Conservation (phyloP, 768 basidiomycete species). For the Chalciporus piperatus region DNA sequence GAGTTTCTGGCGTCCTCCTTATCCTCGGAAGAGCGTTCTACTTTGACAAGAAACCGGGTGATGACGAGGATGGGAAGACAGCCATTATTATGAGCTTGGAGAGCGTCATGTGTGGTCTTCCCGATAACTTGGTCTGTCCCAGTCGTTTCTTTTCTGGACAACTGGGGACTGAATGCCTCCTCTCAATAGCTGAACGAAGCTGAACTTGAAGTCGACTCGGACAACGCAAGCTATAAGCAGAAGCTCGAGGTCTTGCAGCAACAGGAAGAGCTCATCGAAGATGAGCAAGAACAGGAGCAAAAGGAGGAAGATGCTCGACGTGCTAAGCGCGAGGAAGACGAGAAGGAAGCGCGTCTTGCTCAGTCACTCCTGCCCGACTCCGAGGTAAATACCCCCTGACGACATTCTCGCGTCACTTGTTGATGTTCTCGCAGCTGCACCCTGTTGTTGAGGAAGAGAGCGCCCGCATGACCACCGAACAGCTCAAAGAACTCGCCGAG, state of each 20-base stretch:
- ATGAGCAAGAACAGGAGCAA: conserved; percentile 97
- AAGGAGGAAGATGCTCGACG: conserved; percentile 91
- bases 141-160: too few species aligned
- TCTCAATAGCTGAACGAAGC: conserved; percentile 86
- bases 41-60: conserved; percentile 75
- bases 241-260: conserved; percentile 97
- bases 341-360: conserved; percentile 74
- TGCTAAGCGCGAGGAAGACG: conserved; percentile 76
- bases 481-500: conserved; percentile 90
- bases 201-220: conserved; percentile 92
- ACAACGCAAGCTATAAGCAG: conserved; percentile 94
- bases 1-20: conserved; percentile 91
- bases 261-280: conserved; percentile 98
- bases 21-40: conserved; percentile 94
- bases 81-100: conserved; percentile 80
- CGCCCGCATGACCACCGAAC: conserved; percentile 97
- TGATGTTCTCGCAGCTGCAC: conserved; percentile 44
- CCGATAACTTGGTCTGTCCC: conserved; percentile 82
- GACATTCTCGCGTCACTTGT: not conserved
- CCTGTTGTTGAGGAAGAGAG: conserved; percentile 61
- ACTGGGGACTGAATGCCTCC: not conserved
- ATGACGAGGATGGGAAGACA: conserved; percentile 80
- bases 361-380: conserved; percentile 84
- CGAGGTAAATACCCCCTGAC: conserved; percentile 52
- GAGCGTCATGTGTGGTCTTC: conserved; percentile 85